Base-by-base conservation (phyloP, 768 basidiomycete species). In the Trametes sanguinea region DNA sequence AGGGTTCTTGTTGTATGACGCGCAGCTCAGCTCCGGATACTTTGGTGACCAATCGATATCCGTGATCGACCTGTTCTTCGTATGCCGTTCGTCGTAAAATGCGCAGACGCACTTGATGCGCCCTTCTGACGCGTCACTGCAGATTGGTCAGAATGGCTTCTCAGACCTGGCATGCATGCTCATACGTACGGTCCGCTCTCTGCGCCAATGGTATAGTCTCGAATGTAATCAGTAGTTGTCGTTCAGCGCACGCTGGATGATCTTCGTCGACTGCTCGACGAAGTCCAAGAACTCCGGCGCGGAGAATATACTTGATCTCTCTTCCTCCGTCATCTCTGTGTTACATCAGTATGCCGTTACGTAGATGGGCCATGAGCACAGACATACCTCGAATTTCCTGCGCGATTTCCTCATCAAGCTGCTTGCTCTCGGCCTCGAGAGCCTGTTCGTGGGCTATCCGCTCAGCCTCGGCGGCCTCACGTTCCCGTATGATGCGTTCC, bases 21-120 rank as follows among this genome's bases (percentile, higher is more conserved):
- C 95, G 17, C 92, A 92, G 61, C 89, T 92, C 29, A 99, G 84
- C 75, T 99, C 97, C 6, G 95, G 96, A 69, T 93, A 98, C 96
- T 98, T 98, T 2, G 93, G 93, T 53, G 95, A 98, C 97, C 97
- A 99, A 69, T 98, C 96, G 11, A 98, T 80, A 67, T 94, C 94
- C 1, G 97, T 99, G 62, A 99, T 92, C 6, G 95, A 96, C 55
- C 97, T 80, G 71, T 96, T 95, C 75, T 91, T 93, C 6, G 90
- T 90, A 76, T 92, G 91, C 50, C 91, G 82, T 71, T 97, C 94
- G 70, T 97, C 95, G 66, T 81, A 88, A 77, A 98, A 98, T 48
- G 90, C 88, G 69, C 96, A 98, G n/a, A 96, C 80, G n/a, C 87
- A 83, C 73, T 96, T 95, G 44, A 98, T 89, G 51, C 88, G 86